Evolutionary conservation across 2,329 filamentous ascomycete genomes (phyloP).

Genomic region (Hansfordia pulvinata): DNA sequence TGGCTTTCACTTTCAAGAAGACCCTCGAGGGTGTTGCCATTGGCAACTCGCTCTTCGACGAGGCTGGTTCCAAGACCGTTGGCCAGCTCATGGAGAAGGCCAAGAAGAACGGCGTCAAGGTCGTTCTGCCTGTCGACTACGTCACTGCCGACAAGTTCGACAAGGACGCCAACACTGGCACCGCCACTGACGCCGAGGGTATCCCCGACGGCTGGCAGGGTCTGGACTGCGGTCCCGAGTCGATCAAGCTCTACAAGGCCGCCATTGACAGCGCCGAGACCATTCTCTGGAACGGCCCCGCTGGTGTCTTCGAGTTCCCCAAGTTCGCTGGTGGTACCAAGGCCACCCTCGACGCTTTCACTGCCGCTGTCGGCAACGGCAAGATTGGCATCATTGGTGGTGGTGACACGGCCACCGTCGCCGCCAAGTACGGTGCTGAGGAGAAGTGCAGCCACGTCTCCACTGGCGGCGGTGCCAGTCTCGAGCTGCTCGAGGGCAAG

Average conservation of each 20-base stretch:
- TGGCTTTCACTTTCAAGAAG: constrained; percentile 99
- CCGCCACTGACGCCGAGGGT: constrained; percentile 73
- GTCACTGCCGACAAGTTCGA: constrained; percentile 92
- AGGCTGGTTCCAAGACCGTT: constrained; percentile 87
- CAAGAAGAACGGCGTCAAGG: constrained; percentile 88
- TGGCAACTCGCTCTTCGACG: constrained; percentile 83
- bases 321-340: constrained; percentile 89
- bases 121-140: constrained; percentile 90
- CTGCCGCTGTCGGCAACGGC: constrained; percentile 65
- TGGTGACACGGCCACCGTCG: constrained; percentile 94
- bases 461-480: constrained; percentile 85
- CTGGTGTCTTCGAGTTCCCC: constrained; percentile 95
- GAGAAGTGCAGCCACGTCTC: constrained; percentile 97
- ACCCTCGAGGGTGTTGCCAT: constrained; percentile 85
- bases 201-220: constrained; percentile 98
- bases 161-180: constrained; percentile 66
- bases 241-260: constrained; percentile 74
- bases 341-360: constrained; percentile 77
- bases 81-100: constrained; percentile 83
- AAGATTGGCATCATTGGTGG: constrained; percentile 98
- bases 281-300: constrained; percentile 97
- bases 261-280: constrained; percentile 83
- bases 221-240: constrained; percentile 86
- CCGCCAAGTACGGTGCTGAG: constrained; percentile 93
- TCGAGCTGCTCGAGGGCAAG: constrained; percentile 97